Evolutionary conservation across 345 rosid species (phyloP).

Genomic region (Citrus australasica): DNA sequence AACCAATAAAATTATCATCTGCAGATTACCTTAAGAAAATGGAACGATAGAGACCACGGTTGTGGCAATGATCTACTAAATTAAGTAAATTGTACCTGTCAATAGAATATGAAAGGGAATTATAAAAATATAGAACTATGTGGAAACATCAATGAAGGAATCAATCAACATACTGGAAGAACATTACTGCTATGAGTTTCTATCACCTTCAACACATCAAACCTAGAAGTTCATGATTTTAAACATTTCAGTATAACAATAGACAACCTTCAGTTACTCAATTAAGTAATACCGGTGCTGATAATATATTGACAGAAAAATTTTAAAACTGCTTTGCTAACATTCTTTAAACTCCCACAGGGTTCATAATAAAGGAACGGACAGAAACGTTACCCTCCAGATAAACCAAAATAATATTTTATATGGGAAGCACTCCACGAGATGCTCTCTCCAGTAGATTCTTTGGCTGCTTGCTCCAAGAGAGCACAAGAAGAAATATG

Average conservation of each 20-base stretch:
- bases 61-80: conserved; percentile 75
- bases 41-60: conserved; percentile 82
- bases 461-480: conserved; percentile 83
- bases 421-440: conserved; percentile 82
- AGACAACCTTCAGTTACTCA: neutral
- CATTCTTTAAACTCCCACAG: conserved; percentile 3
- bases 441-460: conserved; percentile 53
- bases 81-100: conserved; percentile 84
- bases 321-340: neutral
- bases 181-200: neutral
- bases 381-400: conserved; percentile 68
- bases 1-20: neutral
- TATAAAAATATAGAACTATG: neutral
- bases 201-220: neutral
- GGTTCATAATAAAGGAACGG: conserved; percentile 3
- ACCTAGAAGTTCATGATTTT: neutral
- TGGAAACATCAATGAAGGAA: conserved; percentile 1
- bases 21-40: conserved; percentile 63
- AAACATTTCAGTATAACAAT: neutral
- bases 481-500: conserved; percentile 93
- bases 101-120: conserved; percentile 8
- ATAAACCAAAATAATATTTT: conserved; percentile 86
- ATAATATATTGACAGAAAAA: neutral
- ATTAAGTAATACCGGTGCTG: neutral
- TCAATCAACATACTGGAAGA: conserved; percentile 1